Conservation (phyloP, 208 protist genomes). For the Acanthamoeba sp. region DNA sequence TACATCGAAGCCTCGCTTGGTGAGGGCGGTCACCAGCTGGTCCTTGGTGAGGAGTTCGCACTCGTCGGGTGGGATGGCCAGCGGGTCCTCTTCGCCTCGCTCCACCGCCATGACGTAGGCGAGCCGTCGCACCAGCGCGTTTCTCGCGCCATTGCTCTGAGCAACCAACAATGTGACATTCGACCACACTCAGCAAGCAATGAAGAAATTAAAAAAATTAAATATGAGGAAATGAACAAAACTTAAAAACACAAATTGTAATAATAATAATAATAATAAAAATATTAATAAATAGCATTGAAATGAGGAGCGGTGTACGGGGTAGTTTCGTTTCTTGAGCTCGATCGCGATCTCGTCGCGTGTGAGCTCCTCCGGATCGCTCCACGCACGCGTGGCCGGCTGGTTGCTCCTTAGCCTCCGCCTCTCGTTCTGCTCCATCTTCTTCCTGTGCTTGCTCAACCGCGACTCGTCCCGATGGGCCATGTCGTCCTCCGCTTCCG, state of each 20-base stretch:
- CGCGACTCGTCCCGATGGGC: not conserved
- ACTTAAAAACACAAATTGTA: no score
- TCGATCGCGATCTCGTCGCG: slow-evolving; percentile 39
- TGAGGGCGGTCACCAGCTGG: not conserved
- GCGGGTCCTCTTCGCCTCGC: slow-evolving; percentile 22
- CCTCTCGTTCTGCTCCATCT: slow-evolving; percentile 19
- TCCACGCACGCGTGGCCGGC: slow-evolving; percentile 21
- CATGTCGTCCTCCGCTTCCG: not conserved
- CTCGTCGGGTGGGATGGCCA: not conserved
- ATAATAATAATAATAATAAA: no score
- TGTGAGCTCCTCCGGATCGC: not conserved
- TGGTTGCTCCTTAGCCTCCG: not conserved
- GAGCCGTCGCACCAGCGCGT: not conserved
- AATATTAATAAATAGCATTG: no score
- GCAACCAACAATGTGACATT: no score
- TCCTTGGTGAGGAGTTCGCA: slow-evolving; percentile 19
- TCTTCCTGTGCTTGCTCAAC: not conserved
- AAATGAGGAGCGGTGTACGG: slow-evolving; percentile 2
- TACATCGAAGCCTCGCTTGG: slow-evolving; percentile 30
- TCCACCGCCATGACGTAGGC: slow-evolving; percentile 4
- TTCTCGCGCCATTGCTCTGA: not conserved
- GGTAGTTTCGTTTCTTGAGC: slow-evolving; percentile 61
- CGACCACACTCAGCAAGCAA: no score
- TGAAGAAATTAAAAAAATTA: no score
- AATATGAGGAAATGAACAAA: not conserved